Conservation (phyloP, 768 basidiomycete species). For the Naganishia friedmannii region DNA sequence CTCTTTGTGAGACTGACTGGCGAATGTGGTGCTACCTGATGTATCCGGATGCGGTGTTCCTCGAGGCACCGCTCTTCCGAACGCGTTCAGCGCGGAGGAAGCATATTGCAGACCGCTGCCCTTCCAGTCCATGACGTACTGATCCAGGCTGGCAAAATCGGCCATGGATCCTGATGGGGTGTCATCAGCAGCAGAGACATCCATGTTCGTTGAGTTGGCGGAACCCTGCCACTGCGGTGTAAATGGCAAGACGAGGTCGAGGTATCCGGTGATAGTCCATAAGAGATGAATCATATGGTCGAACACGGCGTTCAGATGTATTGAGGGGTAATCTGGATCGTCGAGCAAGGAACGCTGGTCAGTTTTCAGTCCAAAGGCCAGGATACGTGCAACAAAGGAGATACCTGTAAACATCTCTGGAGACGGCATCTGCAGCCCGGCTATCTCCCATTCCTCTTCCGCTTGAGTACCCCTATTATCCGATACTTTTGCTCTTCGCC, state of each 20-base stretch:
- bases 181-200: neutral
- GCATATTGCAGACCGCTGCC: conserved; percentile 13
- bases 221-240: conserved; percentile 28
- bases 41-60: neutral
- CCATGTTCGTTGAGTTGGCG: neutral
- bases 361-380: neutral
- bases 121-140: neutral
- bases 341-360: neutral
- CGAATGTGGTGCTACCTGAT: too few species aligned
- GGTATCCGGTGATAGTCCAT: conserved; percentile 43
- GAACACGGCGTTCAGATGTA: conserved; percentile 41
- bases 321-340: conserved; percentile 33
- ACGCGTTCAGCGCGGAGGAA: neutral
- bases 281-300: conserved; percentile 44
- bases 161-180: neutral
- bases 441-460: conserved; percentile 39
- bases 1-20: neutral
- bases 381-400: neutral
- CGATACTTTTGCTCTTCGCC: neutral
- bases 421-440: conserved; percentile 33
- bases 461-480: neutral
- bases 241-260: conserved; percentile 45
- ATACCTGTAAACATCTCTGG: conserved; percentile 17
- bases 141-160: neutral
- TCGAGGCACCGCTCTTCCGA: neutral